Base-by-base conservation (phyloP, 169 alveolate species). In the Eimeria necatrix region DNA sequence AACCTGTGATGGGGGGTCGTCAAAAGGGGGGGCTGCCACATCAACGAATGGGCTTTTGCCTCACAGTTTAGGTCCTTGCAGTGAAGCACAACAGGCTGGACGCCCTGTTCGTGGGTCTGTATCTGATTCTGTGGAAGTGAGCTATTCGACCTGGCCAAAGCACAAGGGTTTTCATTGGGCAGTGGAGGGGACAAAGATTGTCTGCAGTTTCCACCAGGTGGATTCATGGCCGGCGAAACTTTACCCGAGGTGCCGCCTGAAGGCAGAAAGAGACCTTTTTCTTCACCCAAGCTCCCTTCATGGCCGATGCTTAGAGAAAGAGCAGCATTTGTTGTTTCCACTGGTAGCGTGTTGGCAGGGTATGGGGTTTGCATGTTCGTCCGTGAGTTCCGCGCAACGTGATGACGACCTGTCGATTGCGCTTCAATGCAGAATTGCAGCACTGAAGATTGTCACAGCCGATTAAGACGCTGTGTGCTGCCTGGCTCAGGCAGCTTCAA, bases 61-160 rank as follows among this genome's bases (percentile, higher is more conserved):
- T 80, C 24, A 80, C 89, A 80, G 16, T 61, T 52, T 12, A 80
- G n/a, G 89, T 80, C 89, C 51, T 80, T 80, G 26, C 89, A 80
- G 12, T 68, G 71, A 26, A 80, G 71, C 73, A 80, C 89, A 4
- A 80, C 89, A 22, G 89, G 89, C 70, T 80, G 89, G 24, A 80
- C 89, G 4, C 73, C 89, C 18, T 49, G 51, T n/a, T n/a, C 4
- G 24, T 4, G 24, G 3, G 24, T 24, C 10, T 49, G 70, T 80
- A 8, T 16, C 32, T n/a, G 70, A 52, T 53, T 52, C 9, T 49
- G 52, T 14, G 73, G 18, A 5, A 68, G 51, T 6, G 24, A 48
- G 20, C 51, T 49, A 80, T 80, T 20, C 53, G 89, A 12, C 9
- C 46, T 80, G 32, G 26, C 24, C 89, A 80, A 52, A n/a, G 49